These are phyloP conservation scores for Spergularia azorica DNA, from an alignment of 179 eudicot species.

Conservation along the genomic window DNA sequence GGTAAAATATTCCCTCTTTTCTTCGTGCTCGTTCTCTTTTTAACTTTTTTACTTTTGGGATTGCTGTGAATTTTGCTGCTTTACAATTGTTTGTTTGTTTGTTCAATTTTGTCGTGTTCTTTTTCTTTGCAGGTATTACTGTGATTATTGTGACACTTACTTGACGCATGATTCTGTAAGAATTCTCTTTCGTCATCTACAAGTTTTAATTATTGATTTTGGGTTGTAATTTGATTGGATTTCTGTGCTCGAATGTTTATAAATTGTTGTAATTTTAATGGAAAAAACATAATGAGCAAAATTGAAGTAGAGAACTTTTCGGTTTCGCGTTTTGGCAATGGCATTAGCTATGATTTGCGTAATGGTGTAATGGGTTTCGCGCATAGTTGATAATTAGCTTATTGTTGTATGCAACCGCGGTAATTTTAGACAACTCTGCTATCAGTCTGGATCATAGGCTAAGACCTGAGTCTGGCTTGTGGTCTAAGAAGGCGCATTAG, in stretches of 20 bases:
- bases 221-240: background rate
- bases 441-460: background rate
- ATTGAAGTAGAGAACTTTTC: background rate
- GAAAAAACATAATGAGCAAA: background rate
- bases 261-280: background rate
- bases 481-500: background rate
- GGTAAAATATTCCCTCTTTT: background rate
- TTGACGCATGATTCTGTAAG: constrained; percentile 58
- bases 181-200: background rate
- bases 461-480: background rate
- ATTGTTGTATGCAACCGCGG: no score
- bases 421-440: no score
- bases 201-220: background rate
- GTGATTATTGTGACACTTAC: constrained; percentile 57
- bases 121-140: constrained; percentile 41
- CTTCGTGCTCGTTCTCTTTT: background rate
- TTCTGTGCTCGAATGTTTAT: background rate
- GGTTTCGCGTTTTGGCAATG: background rate
- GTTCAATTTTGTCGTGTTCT: no score
- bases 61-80: background rate
- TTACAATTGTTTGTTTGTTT: background rate
- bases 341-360: no score
- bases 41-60: background rate
- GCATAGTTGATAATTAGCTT: no score
- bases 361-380: no score